These are phyloP conservation scores for Candida sanyiensis DNA, from an alignment of 805 yeast genomes.

Conservation along the genomic window DNA sequence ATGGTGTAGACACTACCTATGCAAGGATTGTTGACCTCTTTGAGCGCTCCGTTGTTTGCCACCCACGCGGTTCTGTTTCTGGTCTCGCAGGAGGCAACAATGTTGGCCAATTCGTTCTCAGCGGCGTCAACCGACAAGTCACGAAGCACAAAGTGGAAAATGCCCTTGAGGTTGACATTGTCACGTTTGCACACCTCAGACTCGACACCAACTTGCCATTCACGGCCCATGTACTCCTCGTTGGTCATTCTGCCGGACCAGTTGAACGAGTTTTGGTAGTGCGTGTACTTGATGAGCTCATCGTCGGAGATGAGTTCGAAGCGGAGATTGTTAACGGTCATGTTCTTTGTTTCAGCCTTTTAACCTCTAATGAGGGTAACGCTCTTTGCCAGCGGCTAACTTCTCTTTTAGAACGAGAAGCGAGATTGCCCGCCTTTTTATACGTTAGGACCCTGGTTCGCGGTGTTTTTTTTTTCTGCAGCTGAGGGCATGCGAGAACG, in stretches of 20 bases:
- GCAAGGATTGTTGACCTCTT: slow-evolving; percentile 32
- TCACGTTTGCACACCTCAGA: slow-evolving; percentile 25
- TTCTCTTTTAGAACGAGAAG: no score
- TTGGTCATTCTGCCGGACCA: slow-evolving; percentile 32
- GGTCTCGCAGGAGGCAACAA: slow-evolving; percentile 38
- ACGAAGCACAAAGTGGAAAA: slow-evolving; percentile 32
- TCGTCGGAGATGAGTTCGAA: slow-evolving; percentile 24
- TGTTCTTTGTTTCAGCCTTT: neutral
- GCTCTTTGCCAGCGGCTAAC: slow-evolving; percentile 2
- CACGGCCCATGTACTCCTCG: slow-evolving; percentile 35
- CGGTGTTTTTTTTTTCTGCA: neutral
- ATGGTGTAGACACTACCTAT: slow-evolving; percentile 60
- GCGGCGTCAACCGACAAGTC: slow-evolving; percentile 20
- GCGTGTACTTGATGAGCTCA: slow-evolving; percentile 32
- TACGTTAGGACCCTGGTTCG: no score
- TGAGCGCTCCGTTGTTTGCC: slow-evolving; percentile 22
- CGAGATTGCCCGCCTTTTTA: no score
- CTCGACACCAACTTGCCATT: slow-evolving; percentile 26
- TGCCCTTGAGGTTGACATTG: slow-evolving; percentile 23
- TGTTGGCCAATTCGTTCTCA: slow-evolving; percentile 25
- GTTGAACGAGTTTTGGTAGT: slow-evolving; percentile 27
- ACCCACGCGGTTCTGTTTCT: slow-evolving; percentile 33
- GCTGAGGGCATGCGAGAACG: slow-evolving; percentile 7
- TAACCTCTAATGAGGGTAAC: neutral
- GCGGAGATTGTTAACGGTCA: slow-evolving; percentile 5